Evolutionary conservation across 768 basidiomycete species (phyloP), one percentile per base, ranked within the genome.

Genomic region (Macrolepiota fuliginosa): DNA sequence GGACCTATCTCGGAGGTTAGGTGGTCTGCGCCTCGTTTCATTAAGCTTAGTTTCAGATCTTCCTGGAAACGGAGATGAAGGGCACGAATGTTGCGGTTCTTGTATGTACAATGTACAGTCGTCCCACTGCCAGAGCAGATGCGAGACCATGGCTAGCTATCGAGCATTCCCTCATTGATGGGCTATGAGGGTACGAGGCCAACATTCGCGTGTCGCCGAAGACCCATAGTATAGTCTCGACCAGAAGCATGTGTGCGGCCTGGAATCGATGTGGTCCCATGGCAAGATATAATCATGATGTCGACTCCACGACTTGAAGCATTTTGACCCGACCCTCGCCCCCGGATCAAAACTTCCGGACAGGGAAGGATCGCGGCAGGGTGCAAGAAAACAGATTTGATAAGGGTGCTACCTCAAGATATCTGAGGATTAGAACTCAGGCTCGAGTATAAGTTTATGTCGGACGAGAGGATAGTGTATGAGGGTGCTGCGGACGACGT

Each of bases 331-430:
- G 53, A 54, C 19, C 5, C 27, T 22, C 32, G 29, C n/a, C n/a
- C 22, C 56, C 56, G 56, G 56, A 49, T 57, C 56, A 57, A 22
- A 25, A 32, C 35, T 49, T 9, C 42, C 56, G 56, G 56, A 36
- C 4, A 11, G 10, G 54, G 45, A 36, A 57, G 56, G 7, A 47
- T 57, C 56, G 56, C 46, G 56, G 56, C 42, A 46, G 46, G n/a
- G 56, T 13, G 17, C 25, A 19, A 45, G 40, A 45, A 56, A 39
- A 19, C 39, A 35, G 19, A 24, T 35, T n/a, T 15, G 42, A 32
- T 32, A 57, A 9, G 1, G 27, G n/a, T 10, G 25, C 40, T 19
- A 42, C 39, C n/a, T 7, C 10, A 35, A n/a, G n/a, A 57, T 57
- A 35, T 49, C 22, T 49, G 56, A 47, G 35, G 36, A 24, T 54